Base-by-base conservation (phyloP, 2,329 filamentous ascomycete genomes). In the Aspergillus thermomutatus region DNA sequence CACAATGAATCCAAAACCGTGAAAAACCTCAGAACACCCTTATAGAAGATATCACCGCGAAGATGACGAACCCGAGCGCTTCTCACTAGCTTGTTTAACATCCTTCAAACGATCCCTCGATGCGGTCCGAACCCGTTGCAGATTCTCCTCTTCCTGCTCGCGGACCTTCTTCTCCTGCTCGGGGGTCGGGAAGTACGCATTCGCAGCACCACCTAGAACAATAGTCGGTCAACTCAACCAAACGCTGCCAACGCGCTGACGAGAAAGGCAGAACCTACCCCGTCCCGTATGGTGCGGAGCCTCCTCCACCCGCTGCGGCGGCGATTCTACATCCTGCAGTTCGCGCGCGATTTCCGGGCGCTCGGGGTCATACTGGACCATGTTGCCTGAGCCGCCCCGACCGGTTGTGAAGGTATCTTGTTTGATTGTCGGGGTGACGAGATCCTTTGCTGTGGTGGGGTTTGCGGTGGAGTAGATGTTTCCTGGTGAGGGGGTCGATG, bases 341-440 rank as follows among this genome's bases (percentile, higher is more conserved):
- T 85, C 81, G 61, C 92, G 88, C 37, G 92, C 91, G 70, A 90
- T 70, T 60, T 83, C 81, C 8, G 85, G 82, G 60, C 78, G 85
- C 45, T 80, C 77, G 3, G 87, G 85, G 66, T 94, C 88, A 60
- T 85, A 85, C 70, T 88, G 87, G 49, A 89, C 86, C 88, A 96
- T 96, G 79, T 96, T 96, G 58, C 92, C 92, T 4, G 84, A 87
- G 59, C 92, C 92, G 55, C 92, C 92, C 52, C 92, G 89, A 55
- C 92, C 92, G 3, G 92, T 97, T 21, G 92, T 96, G 70, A 93
- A 92, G 63, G 90, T 81, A n/a, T 89, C 78, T 49, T 84, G 84
- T 78, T 95, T 96, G 70, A 97, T 84, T 11, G 85, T 89, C 1
- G 92, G 92, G 1, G 92, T 96, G 67, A 87, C 79, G 61, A 96